Conservation (phyloP, 2,329 filamentous ascomycete species). For the Fusarium albosuccineum region DNA sequence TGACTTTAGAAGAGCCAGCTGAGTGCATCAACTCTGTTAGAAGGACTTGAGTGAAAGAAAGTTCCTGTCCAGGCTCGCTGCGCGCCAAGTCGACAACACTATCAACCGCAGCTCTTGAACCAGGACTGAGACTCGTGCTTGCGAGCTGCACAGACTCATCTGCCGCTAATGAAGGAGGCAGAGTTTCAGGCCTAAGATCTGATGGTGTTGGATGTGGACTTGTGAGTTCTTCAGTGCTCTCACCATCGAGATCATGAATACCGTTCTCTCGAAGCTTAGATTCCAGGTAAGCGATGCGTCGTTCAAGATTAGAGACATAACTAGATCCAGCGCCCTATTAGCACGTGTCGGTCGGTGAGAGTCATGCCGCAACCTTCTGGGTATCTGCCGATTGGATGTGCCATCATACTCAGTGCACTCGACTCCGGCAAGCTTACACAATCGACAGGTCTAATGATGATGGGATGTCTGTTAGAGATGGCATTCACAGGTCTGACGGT, state of each 20-base stretch:
- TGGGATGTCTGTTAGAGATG: too few species aligned
- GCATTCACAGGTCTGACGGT: background rate
- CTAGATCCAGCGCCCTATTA: background rate
- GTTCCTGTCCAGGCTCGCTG: background rate
- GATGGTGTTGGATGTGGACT: background rate
- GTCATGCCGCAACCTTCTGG: background rate
- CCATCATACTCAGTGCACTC: background rate
- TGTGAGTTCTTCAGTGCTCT: background rate
- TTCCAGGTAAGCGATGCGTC: background rate
- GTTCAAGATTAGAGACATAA: background rate
- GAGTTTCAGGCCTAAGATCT: background rate
- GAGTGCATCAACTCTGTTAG: background rate
- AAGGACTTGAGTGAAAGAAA: background rate
- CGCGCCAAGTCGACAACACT: background rate
- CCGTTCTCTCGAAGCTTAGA: background rate
- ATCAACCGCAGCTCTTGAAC: background rate
- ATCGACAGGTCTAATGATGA: background rate
- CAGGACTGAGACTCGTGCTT: background rate
- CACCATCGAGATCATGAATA: background rate
- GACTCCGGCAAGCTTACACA: background rate
- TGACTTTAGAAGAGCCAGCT: background rate
- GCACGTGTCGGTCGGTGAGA: background rate
- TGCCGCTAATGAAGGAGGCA: background rate
- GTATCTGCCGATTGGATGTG: background rate
- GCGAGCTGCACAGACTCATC: background rate